Percentiles rank a stretch among this genome's conserved stretches.
These are phyloP conservation scores for Fusarium neocosmosporiellum DNA, from an alignment of 2,329 filamentous ascomycete species.

Conservation along the genomic window DNA sequence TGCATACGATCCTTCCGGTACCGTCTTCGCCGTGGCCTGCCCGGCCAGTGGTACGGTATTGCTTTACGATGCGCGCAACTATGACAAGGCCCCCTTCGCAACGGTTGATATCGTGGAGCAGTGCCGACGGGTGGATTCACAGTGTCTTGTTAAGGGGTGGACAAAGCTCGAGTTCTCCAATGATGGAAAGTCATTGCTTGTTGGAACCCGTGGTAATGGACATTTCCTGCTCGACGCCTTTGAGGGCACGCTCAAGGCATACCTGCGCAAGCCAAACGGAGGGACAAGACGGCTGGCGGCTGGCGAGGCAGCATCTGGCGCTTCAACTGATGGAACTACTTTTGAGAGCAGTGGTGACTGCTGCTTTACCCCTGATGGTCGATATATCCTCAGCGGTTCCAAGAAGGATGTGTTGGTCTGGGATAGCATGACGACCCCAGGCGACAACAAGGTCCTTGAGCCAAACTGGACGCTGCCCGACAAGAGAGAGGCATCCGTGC, in stretches of 20 bases:
- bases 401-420: constrained; percentile 83
- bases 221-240: constrained; percentile 97
- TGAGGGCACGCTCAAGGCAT: constrained; percentile 81
- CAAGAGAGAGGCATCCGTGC: constrained; percentile 75
- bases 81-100: constrained; percentile 89
- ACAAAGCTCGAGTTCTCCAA: constrained; percentile 96
- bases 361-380: constrained; percentile 89
- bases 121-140: constrained; percentile 59
- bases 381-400: constrained; percentile 86
- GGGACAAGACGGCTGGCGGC: constrained; percentile 64
- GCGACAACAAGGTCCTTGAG: constrained; percentile 68
- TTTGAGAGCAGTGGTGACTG: constrained; percentile 78
- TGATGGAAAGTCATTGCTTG: constrained; percentile 86
- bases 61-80: constrained; percentile 94
- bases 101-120: constrained; percentile 82
- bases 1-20: constrained; percentile 91
- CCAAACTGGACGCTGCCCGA: constrained; percentile 74
- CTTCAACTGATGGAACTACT: constrained; percentile 50
- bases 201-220: constrained; percentile 85
- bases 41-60: constrained; percentile 82
- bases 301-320: constrained; percentile 59
- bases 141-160: constrained; percentile 78
- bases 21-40: constrained; percentile 89
- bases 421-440: constrained; percentile 75
- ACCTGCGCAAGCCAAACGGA: constrained; percentile 70